phyloP scores from a whole-genome alignment of 805 yeast genomes.

The Torulaspora quercuum region DNA sequence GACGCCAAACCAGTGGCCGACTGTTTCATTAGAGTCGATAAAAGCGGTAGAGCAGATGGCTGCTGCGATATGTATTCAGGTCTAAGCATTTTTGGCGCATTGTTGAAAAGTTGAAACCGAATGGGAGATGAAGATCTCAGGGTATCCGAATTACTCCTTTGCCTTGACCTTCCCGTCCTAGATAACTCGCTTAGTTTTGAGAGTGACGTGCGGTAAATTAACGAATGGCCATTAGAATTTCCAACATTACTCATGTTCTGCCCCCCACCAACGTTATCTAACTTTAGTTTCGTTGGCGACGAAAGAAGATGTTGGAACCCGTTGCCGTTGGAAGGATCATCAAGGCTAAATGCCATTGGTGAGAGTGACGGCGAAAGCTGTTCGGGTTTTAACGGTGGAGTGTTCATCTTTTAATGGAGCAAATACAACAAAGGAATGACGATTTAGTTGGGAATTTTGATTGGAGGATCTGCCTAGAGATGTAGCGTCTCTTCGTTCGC shows the following conservation, averaged over 20 bases:
- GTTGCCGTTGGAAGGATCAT: slow-evolving; percentile 22
- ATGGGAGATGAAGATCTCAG: slow-evolving; percentile 32
- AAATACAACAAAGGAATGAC: slow-evolving; percentile 5
- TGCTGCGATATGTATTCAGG: slow-evolving; percentile 29
- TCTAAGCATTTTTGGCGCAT: slow-evolving; percentile 32
- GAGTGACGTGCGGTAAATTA: slow-evolving; percentile 33
- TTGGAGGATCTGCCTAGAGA: too few relatives aligned
- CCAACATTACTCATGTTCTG: slow-evolving; percentile 4
- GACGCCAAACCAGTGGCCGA: slow-evolving; percentile 8
- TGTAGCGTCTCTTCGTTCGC: neutral
- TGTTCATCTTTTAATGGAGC: slow-evolving; percentile 22
- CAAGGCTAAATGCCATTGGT: slow-evolving; percentile 30
- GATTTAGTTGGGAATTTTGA: too few relatives aligned
- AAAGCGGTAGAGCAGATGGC: slow-evolving; percentile 23
- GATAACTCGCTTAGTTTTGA: slow-evolving; percentile 32
- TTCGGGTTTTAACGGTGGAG: slow-evolving; percentile 30
- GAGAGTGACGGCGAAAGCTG: slow-evolving; percentile 31
- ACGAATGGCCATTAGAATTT: slow-evolving; percentile 13
- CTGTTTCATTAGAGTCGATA: slow-evolving; percentile 25
- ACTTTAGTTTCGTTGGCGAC: slow-evolving; percentile 32
- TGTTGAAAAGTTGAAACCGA: slow-evolving; percentile 22
- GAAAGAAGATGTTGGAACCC: slow-evolving; percentile 23
- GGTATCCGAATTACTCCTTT: slow-evolving; percentile 25
- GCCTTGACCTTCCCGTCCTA: slow-evolving; percentile 21
- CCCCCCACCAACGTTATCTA: slow-evolving; percentile 18